phyloP scores from a whole-genome alignment of 805 yeast genomes.

The Kuraishia ogatae region DNA sequence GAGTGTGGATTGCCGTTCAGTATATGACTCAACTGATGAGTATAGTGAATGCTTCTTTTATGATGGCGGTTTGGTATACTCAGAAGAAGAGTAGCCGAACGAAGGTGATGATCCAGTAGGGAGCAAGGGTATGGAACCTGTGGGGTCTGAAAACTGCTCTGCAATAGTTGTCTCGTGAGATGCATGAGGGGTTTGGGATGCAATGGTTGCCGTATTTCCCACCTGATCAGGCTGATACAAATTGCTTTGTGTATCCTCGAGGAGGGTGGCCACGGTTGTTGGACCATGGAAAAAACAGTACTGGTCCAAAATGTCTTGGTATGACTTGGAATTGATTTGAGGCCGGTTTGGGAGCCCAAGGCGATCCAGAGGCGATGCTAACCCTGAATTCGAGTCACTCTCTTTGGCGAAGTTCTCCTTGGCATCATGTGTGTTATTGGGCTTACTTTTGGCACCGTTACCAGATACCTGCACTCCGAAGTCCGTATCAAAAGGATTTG shows the following conservation, averaged over 20 bases:
- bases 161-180: neutral
- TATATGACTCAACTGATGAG: neutral
- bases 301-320: conserved; percentile 46
- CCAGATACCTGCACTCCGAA: neutral
- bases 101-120: neutral
- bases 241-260: conserved; percentile 8
- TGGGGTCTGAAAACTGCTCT: neutral
- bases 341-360: conserved; percentile 16
- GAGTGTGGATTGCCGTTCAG: neutral
- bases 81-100: neutral
- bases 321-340: conserved; percentile 39
- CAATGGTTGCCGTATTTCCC: neutral
- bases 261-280: conserved; percentile 21
- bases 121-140: neutral
- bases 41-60: no score
- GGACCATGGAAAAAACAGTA: conserved; percentile 50
- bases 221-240: neutral
- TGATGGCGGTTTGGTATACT: neutral
- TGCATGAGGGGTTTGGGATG: neutral
- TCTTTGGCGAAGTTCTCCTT: neutral
- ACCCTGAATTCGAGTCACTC: neutral
- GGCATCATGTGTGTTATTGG: neutral
- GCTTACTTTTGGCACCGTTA: neutral
- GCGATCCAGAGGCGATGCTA: neutral
- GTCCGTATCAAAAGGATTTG: neutral